Evolutionary conservation across 176 grass and related monocot species (phyloP).

Genomic region (Chrysopogon serrulatus): DNA sequence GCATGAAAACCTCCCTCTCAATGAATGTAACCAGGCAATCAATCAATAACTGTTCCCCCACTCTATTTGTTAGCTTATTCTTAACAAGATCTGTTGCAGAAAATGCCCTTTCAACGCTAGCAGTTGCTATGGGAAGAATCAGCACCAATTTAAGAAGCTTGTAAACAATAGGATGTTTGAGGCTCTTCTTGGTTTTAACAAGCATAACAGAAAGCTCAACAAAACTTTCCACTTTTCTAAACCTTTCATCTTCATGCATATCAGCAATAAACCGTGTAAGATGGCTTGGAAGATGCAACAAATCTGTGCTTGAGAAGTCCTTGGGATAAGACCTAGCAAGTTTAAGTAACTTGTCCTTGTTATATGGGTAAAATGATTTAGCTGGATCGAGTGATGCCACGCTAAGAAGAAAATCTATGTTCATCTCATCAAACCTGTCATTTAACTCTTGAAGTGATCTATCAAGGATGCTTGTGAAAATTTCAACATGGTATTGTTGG

Average conservation of each 20-base stretch:
- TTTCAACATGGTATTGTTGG: background rate
- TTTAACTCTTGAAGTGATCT: background rate
- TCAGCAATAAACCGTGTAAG: background rate
- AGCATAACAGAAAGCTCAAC: background rate
- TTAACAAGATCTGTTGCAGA: background rate
- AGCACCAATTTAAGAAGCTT: background rate
- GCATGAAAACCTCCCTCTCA: background rate
- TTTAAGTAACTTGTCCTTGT: constrained; percentile 2
- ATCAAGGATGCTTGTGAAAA: background rate
- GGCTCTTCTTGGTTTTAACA: background rate
- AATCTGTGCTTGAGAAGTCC: background rate
- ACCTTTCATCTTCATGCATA: background rate
- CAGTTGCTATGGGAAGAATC: background rate
- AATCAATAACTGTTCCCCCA: background rate
- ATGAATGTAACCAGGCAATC: background rate
- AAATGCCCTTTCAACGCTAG: background rate
- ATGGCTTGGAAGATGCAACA: background rate
- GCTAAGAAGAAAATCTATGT: background rate
- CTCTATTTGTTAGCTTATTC: background rate
- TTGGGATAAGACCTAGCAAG: background rate
- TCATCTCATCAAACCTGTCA: background rate
- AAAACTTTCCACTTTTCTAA: background rate
- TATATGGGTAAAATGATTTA: background rate
- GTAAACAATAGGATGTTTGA: background rate
- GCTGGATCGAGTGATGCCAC: background rate